Evolutionary conservation across 345 rosid genomes (phyloP), one percentile per base, ranked within the genome.

Genomic region (Trapa incisa): DNA sequence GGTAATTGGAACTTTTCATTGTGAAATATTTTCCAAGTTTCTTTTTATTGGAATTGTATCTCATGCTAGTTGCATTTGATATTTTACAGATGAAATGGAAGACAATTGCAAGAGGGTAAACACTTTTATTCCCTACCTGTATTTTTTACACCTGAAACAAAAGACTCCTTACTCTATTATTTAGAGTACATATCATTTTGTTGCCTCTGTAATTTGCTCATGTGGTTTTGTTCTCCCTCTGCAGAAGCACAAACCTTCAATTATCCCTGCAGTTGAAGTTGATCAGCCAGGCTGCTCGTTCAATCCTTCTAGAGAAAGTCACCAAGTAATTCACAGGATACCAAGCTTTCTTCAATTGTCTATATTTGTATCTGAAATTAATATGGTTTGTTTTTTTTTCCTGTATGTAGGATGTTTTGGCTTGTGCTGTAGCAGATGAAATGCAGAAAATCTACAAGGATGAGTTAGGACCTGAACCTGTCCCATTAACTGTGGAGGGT

Each of bases 391-490:
- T 13, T 58, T 61, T 61, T n/a, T 50, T 10, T 22, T n/a, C n/a
- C 54, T 39, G 38, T 64, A 69, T 73, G 62, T 80, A 90, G 96
- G 97, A 94, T 80, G 75, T 87, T 29, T 77, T 91, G 80, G 97
- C 99, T 65, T 78, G 81, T 86, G 97, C 96, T 7, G 99, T 94
- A 73, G 99, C 99, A n/a, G 91, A 84, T 70, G 97, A 94, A 80
- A 86, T 94, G 99, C 92, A 87, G 76, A 91, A 88, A 83, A 80
- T 80, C 70, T 91, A 87, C 76, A 79, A 80, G 73, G 69, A 58
- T 64, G 99, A 94, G 83, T 74, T 94, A 81, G 96, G 96, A 65
- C 99, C 99, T 70, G 81, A 81, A 68, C 96, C 92, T 15, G 95
- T 94, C 67, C 99, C 99, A 52, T 69, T 87, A 77, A 87, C 85